phyloP scores from a whole-genome alignment of 176 grass and related monocot genomes.

The Juncus inflexus region DNA sequence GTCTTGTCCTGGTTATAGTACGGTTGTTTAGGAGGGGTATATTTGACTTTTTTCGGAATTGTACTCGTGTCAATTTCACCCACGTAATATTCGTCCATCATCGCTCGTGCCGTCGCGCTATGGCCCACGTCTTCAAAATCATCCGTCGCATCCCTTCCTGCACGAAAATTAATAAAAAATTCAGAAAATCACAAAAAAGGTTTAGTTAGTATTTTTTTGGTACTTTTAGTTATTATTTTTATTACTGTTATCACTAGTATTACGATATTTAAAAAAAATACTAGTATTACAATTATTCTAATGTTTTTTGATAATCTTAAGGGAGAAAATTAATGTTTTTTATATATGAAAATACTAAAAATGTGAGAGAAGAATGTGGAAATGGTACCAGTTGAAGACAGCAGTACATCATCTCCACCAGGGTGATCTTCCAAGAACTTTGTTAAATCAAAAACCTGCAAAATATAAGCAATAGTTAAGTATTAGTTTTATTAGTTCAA shows the following conservation, averaged over 20 bases:
- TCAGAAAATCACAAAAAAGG: too few species aligned
- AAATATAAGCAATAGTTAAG: neutral
- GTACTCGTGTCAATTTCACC: slow-evolving; percentile 44
- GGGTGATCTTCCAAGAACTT: slow-evolving; percentile 98
- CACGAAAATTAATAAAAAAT: neutral
- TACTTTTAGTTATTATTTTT: too few species aligned
- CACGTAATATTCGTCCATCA: slow-evolving; percentile 51
- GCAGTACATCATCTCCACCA: slow-evolving; percentile 85
- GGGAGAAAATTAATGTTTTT: neutral
- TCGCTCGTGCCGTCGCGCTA: slow-evolving; percentile 66
- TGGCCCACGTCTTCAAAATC: slow-evolving; percentile 93
- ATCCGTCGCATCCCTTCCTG: slow-evolving; percentile 78
- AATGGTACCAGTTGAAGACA: slow-evolving; percentile 76
- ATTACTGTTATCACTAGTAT: too few species aligned
- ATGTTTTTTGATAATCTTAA: neutral
- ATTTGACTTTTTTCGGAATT: slow-evolving; percentile 49
- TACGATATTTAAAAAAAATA: too few species aligned
- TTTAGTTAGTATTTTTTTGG: too few species aligned
- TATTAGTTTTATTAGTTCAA: too few species aligned
- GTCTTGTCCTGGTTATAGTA: slow-evolving; percentile 93
- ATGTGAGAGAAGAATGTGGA: neutral
- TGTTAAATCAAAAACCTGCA: slow-evolving; percentile 86
- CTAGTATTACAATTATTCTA: too few species aligned
- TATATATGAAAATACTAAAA: too few species aligned
- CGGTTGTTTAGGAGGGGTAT: slow-evolving; percentile 69